phyloP scores from a whole-genome alignment of 2,329 filamentous ascomycete genomes.

The Apiospora saccharicola region DNA sequence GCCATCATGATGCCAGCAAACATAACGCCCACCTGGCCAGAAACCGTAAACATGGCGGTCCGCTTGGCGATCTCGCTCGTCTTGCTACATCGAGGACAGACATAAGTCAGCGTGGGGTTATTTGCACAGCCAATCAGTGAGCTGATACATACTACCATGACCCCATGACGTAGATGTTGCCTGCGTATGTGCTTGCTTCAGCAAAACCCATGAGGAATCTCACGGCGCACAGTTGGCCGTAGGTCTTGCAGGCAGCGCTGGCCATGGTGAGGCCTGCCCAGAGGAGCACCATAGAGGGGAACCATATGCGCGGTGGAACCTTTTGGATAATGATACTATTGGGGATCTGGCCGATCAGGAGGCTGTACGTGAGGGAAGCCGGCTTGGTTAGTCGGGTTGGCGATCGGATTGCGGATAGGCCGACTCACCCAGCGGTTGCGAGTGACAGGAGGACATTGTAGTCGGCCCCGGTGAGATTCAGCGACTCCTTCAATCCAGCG shows the following conservation, averaged over 20 bases:
- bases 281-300: constrained; percentile 53
- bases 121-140: too few species aligned
- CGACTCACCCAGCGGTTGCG: constrained; percentile 39
- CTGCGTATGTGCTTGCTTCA: constrained; percentile 53
- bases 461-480: constrained; percentile 47
- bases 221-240: constrained; percentile 45
- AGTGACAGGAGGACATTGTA: constrained; percentile 48
- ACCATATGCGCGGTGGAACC: constrained; percentile 56
- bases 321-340: constrained; percentile 55
- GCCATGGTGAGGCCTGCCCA: constrained; percentile 55
- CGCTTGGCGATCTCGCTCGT: constrained; percentile 56
- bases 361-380: neutral
- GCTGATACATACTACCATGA: constrained; percentile 15
- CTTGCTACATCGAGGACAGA: neutral
- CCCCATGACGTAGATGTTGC: constrained; percentile 21
- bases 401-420: neutral
- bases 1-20: constrained; percentile 63
- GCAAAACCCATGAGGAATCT: constrained; percentile 53
- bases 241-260: constrained; percentile 41
- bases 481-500: constrained; percentile 48
- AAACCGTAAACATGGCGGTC: constrained; percentile 58
- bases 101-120: neutral
- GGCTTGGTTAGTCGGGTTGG: neutral
- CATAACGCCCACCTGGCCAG: constrained; percentile 58
- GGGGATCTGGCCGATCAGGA: constrained; percentile 50